Evolutionary conservation across 2,329 filamentous ascomycete species (phyloP), one percentile per base, ranked within the genome.

Genomic region (Graphilbum fragrans): DNA sequence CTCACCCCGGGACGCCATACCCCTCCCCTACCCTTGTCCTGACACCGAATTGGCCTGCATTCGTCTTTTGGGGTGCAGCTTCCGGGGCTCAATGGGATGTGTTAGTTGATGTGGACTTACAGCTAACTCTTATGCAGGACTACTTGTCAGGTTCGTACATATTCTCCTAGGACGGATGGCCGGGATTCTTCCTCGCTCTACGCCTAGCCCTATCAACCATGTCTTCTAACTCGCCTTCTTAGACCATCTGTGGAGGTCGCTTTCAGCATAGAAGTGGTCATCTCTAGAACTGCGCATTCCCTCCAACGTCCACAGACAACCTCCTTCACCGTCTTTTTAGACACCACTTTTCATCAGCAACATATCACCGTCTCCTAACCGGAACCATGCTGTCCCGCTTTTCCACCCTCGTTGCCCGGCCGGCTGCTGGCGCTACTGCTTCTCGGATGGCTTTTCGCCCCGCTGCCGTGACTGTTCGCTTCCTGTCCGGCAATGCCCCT

Each of bases 101-200:
- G n/a, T n/a, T n/a, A n/a, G n/a, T 14, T 31, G 29, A 5, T 7
- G 14, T 31, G 29, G 6, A 10, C 5, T 16, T 31, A 5, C 12
- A 14, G 29, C 29, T 31, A 31, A 31, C 29, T 5, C 29, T 31
- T 5, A 8, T 31, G 23, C 55, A 82, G 79, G 79, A 83, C 72
- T 83, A 83, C 73, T 74, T 83, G 65, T 83, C 79, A 77, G 79
- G 79, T 82, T 64, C 57, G 73, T 64, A 49, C 46, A 48, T 22
- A 27, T 17, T 11, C n/a, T 9, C 6, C 31, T 9, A 6, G 8
- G n/a, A 11, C 5, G 10, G 16, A 32, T 6, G 10, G 9, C 10
- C 25, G 25, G 14, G 25, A 29, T 8, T 29, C 25, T 29, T 8
- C 8, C 25, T 14, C 8, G 25, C 14, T 29, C 25, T 14, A 29